Evolutionary conservation across 805 yeast species (phyloP), one percentile per base, ranked within the genome.

Genomic region (Metschnikowia sp.): DNA sequence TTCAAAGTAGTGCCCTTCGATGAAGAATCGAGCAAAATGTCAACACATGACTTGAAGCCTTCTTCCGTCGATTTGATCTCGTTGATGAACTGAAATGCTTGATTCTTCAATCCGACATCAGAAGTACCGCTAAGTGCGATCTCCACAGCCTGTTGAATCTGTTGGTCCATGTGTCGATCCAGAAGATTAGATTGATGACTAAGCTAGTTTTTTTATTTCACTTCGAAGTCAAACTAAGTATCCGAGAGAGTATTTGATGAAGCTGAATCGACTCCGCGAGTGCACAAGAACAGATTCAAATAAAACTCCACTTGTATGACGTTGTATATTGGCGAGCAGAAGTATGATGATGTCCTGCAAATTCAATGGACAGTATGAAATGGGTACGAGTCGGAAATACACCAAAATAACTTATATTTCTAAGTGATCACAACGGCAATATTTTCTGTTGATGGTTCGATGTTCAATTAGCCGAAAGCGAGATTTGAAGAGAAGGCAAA

Each of bases 91-190:
- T 73, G 74, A 45, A 76, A 65, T 12, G 84, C 81, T 56, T 75
- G 74, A 43, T 52, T 52, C 37, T 55, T 53, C 44, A 88, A 69
- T 36, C 61, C 71, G 12, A 75, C 69, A 62, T 86, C 88, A 9
- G 84, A 78, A 26, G 83, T 73, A 30, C 87, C 84, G 63, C 82
- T 81, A 45, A 86, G 78, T 8, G 96, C 96, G 52, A 89, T 81
- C 52, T 81, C 83, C 40, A 91, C 94, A 36, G 96, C 97, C 69
- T 88, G 94, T 64, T 81, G 88, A 59, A 91, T 84, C 72, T 90
- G 95, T 53, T 72, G 70, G 50, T 73, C 75, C 74, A 57, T 60
- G 47, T 32, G 44, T 28, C 29, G 32, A 11, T 10, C 19, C 18
- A 40, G 10, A 15, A 9, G 26, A 22, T 22, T 11, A 10, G 10